Percentiles rank a stretch among this genome's conserved stretches.
Conservation (phyloP, 1,284 basidiomycete species). For the Cryptococcus wingfieldii region DNA sequence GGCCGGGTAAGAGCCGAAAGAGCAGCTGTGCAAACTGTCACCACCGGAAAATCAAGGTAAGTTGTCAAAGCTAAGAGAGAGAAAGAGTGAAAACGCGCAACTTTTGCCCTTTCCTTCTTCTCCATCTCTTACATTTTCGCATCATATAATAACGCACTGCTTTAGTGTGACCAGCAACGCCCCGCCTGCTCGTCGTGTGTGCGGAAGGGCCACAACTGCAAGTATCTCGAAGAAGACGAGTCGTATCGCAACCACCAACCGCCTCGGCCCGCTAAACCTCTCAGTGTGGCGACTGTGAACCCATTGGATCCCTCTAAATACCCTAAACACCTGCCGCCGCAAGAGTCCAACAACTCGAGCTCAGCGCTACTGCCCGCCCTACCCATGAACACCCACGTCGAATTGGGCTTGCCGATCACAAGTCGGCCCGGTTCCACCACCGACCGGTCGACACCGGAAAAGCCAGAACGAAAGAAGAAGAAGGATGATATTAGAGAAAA, state of each 20-base stretch:
- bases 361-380: too few relatives aligned
- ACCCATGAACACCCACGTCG: too few relatives aligned
- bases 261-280: slow-evolving; percentile 1
- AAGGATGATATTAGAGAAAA: slow-evolving; percentile 24
- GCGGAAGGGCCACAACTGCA: slow-evolving; percentile 34
- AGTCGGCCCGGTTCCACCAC: too few relatives aligned
- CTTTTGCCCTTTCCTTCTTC: background rate
- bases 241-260: slow-evolving; percentile 1
- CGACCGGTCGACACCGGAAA: background rate
- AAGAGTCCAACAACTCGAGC: too few relatives aligned
- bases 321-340: too few relatives aligned
- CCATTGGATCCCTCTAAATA: slow-evolving; percentile 4
- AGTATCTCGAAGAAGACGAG: slow-evolving; percentile 34
- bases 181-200: slow-evolving; percentile 37
- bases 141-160: background rate
- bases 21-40: slow-evolving; percentile 41
- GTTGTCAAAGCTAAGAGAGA: slow-evolving; percentile 8
- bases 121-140: too few relatives aligned
- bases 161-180: slow-evolving; percentile 39
- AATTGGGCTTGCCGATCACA: too few relatives aligned
- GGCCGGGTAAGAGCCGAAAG: slow-evolving; percentile 29
- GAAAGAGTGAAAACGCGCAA: background rate
- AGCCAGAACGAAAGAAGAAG: slow-evolving; percentile 17
- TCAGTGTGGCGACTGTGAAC: slow-evolving; percentile 12
- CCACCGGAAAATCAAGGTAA: slow-evolving; percentile 41